phyloP scores from a whole-genome alignment of 345 rosid species.

The Crucihimalaya himalaica region DNA sequence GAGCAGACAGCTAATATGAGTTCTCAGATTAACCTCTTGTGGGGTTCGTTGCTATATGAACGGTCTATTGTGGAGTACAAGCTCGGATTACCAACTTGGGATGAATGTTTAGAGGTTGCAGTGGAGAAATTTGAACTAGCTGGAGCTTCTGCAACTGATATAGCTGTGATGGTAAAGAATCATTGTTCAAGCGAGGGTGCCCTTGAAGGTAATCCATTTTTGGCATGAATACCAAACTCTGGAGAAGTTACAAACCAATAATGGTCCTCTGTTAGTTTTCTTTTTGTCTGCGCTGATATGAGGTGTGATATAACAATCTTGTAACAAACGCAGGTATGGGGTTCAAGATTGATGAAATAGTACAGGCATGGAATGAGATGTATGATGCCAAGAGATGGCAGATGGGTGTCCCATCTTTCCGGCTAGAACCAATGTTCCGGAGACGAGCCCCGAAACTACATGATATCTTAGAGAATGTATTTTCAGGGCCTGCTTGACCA shows the following conservation, averaged over 20 bases:
- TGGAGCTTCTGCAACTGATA: constrained; percentile 93
- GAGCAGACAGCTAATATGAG: constrained; percentile 87
- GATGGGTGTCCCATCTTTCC: constrained; percentile 86
- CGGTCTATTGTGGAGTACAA: constrained; percentile 91
- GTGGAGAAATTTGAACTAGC: constrained; percentile 98
- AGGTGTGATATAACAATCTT: constrained; percentile 18
- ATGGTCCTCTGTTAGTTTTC: neutral
- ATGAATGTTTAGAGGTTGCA: constrained; percentile 96
- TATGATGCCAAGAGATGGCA: constrained; percentile 98
- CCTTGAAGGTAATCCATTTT: constrained; percentile 65
- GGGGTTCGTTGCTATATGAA: constrained; percentile 96
- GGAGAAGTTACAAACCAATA: neutral
- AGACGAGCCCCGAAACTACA: constrained; percentile 82
- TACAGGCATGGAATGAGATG: constrained; percentile 99
- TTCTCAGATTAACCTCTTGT: constrained; percentile 85
- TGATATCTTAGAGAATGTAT: constrained; percentile 68
- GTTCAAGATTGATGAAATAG: constrained; percentile 94
- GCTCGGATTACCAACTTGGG: constrained; percentile 93
- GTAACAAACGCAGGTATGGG: constrained; percentile 61
- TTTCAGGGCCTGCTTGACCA: constrained; percentile 31
- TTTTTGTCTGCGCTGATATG: neutral
- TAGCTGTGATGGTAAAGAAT: constrained; percentile 98
- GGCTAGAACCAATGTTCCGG: constrained; percentile 94
- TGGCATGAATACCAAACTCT: neutral
- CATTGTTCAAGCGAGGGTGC: constrained; percentile 89